Evolutionary conservation across 225 moss, liverwort and hornwort genomes (phyloP).

Genomic region (Polytrichum commune): DNA sequence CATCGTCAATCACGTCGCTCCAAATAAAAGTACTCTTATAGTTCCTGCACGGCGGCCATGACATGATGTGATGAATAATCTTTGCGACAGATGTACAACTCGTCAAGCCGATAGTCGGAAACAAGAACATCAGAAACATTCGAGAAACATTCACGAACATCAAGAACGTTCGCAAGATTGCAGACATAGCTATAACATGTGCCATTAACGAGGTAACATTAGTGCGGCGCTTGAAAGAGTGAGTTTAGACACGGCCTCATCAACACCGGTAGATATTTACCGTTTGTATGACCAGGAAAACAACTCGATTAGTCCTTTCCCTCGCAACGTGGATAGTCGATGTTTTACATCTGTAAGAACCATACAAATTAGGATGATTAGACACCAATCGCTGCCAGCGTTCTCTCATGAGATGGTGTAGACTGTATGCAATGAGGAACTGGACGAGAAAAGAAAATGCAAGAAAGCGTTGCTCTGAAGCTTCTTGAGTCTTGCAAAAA

Average conservation of each 20-base stretch:
- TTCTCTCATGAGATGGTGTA: background rate
- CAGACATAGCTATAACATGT: background rate
- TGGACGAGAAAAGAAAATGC: background rate
- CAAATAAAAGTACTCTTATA: conserved; percentile 74
- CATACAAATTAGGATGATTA: background rate
- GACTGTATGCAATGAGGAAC: background rate
- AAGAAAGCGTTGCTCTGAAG: conserved; percentile 9
- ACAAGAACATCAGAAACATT: background rate
- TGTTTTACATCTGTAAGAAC: conserved; percentile 68
- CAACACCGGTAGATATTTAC: conserved; percentile 14
- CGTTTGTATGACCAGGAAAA: conserved; percentile 84
- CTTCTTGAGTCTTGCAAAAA: background rate
- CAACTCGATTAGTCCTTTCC: conserved; percentile 65
- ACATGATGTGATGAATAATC: background rate
- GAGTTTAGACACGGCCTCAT: background rate
- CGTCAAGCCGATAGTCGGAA: background rate
- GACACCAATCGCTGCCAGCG: background rate
- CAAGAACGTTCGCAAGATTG: background rate
- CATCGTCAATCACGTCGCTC: conserved; percentile 81
- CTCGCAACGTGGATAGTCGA: conserved; percentile 60
- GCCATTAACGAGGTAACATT: background rate
- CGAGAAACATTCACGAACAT: background rate
- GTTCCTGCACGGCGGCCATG: conserved; percentile 41
- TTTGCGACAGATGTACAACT: background rate
- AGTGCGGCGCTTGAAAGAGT: background rate